Percentiles rank a stretch among this genome's conserved stretches.
These are phyloP conservation scores for Teunomyces stri DNA, from an alignment of 805 yeast genomes.

Conservation along the genomic window DNA sequence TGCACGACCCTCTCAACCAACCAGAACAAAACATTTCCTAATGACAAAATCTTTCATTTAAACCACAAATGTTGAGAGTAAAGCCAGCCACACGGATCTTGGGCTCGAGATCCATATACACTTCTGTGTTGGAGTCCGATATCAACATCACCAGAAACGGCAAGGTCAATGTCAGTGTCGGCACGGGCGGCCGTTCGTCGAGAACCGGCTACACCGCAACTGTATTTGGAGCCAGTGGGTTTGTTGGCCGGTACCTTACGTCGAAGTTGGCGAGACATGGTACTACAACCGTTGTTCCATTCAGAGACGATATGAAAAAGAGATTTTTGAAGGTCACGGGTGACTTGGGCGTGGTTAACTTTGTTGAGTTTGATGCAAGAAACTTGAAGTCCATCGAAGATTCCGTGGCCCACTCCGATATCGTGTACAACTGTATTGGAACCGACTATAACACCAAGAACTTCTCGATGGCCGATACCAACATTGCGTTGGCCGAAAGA, in stretches of 20 bases:
- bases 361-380: slow-evolving; percentile 78
- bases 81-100: slow-evolving; percentile 6
- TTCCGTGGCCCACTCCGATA: slow-evolving; percentile 75
- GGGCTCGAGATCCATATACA: slow-evolving; percentile 31
- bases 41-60: slow-evolving; percentile 1
- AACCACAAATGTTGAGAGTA: slow-evolving; percentile 11
- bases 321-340: slow-evolving; percentile 81
- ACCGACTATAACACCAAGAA: slow-evolving; percentile 74
- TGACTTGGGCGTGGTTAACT: slow-evolving; percentile 83
- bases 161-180: slow-evolving; percentile 66
- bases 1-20: slow-evolving; percentile 20
- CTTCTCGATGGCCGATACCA: slow-evolving; percentile 79
- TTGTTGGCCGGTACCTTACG: slow-evolving; percentile 69
- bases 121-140: slow-evolving; percentile 51
- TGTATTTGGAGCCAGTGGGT: slow-evolving; percentile 81
- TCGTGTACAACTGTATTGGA: slow-evolving; percentile 78
- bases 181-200: slow-evolving; percentile 80
- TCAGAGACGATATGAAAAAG: slow-evolving; percentile 72
- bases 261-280: slow-evolving; percentile 81
- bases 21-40: slow-evolving; percentile 26
- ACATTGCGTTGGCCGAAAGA: slow-evolving; percentile 75
- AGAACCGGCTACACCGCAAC: slow-evolving; percentile 88
- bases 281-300: slow-evolving; percentile 74
- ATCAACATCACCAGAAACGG: slow-evolving; percentile 72
- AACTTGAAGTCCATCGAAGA: slow-evolving; percentile 74